These are phyloP conservation scores for Mangifera indica DNA, from an alignment of 345 rosid genomes.

Conservation along the genomic window DNA sequence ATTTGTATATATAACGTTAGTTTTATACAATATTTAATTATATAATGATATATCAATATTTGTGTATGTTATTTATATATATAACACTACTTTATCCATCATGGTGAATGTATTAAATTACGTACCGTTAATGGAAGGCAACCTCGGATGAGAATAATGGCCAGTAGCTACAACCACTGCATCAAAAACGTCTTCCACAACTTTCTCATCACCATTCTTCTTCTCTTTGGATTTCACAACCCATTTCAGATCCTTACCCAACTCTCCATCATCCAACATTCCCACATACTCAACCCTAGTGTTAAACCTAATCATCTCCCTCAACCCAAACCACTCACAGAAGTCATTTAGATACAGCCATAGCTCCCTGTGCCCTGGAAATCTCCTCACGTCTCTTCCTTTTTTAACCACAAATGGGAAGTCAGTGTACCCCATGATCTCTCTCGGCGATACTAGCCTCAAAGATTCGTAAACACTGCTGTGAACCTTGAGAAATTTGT, in stretches of 20 bases:
- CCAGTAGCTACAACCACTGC: slow-evolving; percentile 95
- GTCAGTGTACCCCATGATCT: slow-evolving; percentile 86
- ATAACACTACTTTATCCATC: too few relatives aligned
- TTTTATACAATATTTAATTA: too few relatives aligned
- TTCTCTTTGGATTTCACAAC: slow-evolving; percentile 56
- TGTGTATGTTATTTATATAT: too few relatives aligned
- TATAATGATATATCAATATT: too few relatives aligned
- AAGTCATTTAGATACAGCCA: slow-evolving; percentile 78
- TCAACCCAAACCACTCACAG: slow-evolving; percentile 59
- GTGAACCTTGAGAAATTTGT: slow-evolving; percentile 50
- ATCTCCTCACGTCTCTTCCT: slow-evolving; percentile 76
- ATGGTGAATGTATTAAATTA: background rate
- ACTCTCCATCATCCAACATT: slow-evolving; percentile 48
- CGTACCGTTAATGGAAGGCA: slow-evolving; percentile 78
- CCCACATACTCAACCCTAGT: slow-evolving; percentile 79
- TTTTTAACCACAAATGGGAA: slow-evolving; percentile 77
- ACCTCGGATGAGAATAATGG: slow-evolving; percentile 75
- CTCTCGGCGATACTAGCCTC: slow-evolving; percentile 72
- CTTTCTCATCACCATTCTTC: slow-evolving; percentile 25
- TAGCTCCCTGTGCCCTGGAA: slow-evolving; percentile 83
- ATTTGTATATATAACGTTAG: too few relatives aligned
- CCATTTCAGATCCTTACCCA: slow-evolving; percentile 59
- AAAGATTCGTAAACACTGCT: slow-evolving; percentile 86
- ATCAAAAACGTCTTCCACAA: slow-evolving; percentile 72
- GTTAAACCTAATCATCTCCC: slow-evolving; percentile 72